Evolutionary conservation across 768 basidiomycete species (phyloP).

Genomic region (Chalciporus piperatus): DNA sequence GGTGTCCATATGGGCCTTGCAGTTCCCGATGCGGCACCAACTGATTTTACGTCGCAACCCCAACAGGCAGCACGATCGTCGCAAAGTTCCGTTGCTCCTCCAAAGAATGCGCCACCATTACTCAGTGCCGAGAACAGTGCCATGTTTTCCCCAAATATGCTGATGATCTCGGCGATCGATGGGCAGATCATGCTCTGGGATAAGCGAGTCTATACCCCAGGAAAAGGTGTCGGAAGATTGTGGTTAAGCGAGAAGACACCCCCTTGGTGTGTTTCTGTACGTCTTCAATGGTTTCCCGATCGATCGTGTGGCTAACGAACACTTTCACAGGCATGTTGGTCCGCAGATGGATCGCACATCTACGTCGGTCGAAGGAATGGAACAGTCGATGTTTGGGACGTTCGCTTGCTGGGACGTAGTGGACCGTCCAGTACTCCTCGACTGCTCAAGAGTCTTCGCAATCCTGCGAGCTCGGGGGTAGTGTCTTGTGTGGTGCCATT

Average conservation of each 20-base stretch:
- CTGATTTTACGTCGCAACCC: slow-evolving; percentile 19
- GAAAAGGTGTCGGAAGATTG: slow-evolving; percentile 75
- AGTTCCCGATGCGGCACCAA: slow-evolving; percentile 27
- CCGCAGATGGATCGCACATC: slow-evolving; percentile 80
- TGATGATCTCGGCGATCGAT: slow-evolving; percentile 89
- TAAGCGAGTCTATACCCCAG: slow-evolving; percentile 60
- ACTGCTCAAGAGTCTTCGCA: slow-evolving; percentile 77
- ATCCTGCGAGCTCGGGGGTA: slow-evolving; percentile 85
- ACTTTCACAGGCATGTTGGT: slow-evolving; percentile 83
- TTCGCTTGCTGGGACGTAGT: slow-evolving; percentile 70
- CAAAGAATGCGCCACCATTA: slow-evolving; percentile 75
- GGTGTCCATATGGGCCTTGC: slow-evolving; percentile 21
- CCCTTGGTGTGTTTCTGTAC: slow-evolving; percentile 93
- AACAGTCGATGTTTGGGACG: slow-evolving; percentile 91
- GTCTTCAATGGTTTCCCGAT: slow-evolving; percentile 24
- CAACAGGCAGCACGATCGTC: slow-evolving; percentile 28
- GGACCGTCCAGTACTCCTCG: slow-evolving; percentile 66
- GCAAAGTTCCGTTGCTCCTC: slow-evolving; percentile 45
- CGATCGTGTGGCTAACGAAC: slow-evolving; percentile 1
- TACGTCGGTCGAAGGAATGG: slow-evolving; percentile 91
- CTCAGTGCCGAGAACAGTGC: slow-evolving; percentile 59
- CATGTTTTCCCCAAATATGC: slow-evolving; percentile 72
- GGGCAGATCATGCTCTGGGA: slow-evolving; percentile 95
- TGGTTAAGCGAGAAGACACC: slow-evolving; percentile 92
- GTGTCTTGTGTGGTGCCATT: slow-evolving; percentile 91